A percentile compares a stretch with the other conserved stretches of the same genome.
phyloP scores from a whole-genome alignment of 345 rosid genomes.

The Melastoma malabathricum region DNA sequence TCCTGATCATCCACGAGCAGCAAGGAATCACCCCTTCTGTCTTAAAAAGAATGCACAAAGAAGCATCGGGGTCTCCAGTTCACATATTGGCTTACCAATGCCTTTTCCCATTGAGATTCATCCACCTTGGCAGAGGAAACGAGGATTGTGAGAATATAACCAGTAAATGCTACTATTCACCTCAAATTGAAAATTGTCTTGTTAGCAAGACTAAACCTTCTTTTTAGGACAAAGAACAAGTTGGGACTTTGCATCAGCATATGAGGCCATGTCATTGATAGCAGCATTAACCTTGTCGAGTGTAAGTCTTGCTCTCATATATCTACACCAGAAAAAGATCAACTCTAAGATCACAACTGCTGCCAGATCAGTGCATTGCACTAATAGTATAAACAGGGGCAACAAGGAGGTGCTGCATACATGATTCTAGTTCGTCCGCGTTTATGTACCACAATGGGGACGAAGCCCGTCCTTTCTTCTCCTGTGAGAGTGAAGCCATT shows the following conservation, averaged over 20 bases:
- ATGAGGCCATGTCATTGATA: slow-evolving; percentile 70
- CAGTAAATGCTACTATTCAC: not conserved
- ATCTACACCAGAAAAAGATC: slow-evolving; percentile 20
- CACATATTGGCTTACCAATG: slow-evolving; percentile 38
- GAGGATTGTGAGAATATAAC: slow-evolving; percentile 7
- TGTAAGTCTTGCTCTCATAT: slow-evolving; percentile 95
- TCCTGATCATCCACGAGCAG: slow-evolving; percentile 25
- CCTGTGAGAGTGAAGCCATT: slow-evolving; percentile 28
- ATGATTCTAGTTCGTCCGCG: slow-evolving; percentile 57
- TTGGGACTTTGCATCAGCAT: slow-evolving; percentile 72
- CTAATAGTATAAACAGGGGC: not conserved
- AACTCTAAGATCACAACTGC: not conserved
- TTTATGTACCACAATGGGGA: slow-evolving; percentile 69
- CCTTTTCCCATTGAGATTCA: slow-evolving; percentile 84
- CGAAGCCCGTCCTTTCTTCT: slow-evolving; percentile 63
- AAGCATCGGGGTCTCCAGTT: not conserved
- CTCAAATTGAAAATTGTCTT: no score
- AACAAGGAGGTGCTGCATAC: slow-evolving; percentile 27
- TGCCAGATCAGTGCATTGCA: not conserved
- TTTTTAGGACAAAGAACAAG: slow-evolving; percentile 70
- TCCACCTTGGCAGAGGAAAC: slow-evolving; percentile 34
- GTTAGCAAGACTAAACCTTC: slow-evolving; percentile 34
- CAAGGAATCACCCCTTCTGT: not conserved
- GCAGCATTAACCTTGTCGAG: slow-evolving; percentile 90
- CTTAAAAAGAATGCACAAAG: not conserved